Percentiles rank a stretch among this genome's conserved stretches.
These are phyloP conservation scores for Breviolum minutum DNA, from an alignment of 73 alveolate species.

Conservation along the genomic window DNA sequence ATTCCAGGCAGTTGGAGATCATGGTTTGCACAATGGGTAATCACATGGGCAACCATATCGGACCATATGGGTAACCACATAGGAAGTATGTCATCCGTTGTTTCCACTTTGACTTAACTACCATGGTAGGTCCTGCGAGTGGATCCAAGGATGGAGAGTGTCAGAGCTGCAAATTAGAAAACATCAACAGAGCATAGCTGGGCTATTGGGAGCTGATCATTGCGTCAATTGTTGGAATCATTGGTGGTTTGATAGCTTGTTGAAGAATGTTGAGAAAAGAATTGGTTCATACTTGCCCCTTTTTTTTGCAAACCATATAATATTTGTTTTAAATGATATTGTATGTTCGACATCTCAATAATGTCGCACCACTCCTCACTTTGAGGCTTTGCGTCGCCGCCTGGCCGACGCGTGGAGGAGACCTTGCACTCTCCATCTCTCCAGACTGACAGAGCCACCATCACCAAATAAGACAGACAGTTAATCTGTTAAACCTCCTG, in stretches of 20 bases:
- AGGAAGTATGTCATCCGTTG: neutral
- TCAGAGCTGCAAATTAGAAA: neutral
- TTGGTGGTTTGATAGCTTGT: too few relatives aligned
- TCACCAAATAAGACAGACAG: too few relatives aligned
- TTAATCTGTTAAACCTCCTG: too few relatives aligned
- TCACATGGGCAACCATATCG: neutral
- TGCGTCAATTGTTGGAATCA: too few relatives aligned
- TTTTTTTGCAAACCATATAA: neutral
- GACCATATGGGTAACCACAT: neutral
- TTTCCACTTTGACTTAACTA: neutral
- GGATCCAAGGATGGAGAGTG: constrained; percentile 12
- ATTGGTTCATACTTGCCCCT: too few relatives aligned
- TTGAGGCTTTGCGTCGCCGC: neutral
- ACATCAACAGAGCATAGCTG: neutral
- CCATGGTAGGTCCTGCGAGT: constrained; percentile 17
- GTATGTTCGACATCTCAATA: too few relatives aligned
- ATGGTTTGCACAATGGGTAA: neutral
- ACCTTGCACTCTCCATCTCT: neutral
- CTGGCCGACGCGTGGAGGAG: constrained; percentile 48
- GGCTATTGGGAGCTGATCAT: too few relatives aligned
- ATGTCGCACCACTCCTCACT: neutral
- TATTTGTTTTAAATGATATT: too few relatives aligned
- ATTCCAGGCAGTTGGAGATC: constrained; percentile 22
- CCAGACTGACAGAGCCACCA: too few relatives aligned
- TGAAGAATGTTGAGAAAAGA: too few relatives aligned